Conservation (phyloP, 345 rosid genomes). For the Microcos paniculata region DNA sequence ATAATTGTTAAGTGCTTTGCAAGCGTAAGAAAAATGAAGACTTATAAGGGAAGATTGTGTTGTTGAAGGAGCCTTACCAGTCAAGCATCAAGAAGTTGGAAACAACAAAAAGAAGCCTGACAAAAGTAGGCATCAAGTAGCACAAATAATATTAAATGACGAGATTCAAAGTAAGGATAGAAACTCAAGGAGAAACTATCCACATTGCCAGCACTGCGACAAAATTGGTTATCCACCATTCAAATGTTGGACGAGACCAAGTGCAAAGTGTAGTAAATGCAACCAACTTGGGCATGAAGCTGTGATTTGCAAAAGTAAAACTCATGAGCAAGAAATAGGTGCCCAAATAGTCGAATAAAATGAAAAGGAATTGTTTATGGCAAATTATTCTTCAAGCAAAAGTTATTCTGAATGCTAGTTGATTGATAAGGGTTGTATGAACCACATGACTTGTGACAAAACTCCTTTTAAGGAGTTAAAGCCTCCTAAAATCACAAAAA, state of each 20-base stretch:
- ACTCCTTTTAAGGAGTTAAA: background rate
- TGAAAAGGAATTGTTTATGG: background rate
- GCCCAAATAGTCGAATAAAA: background rate
- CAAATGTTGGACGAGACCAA: slow-evolving; percentile 12
- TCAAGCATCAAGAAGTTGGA: background rate
- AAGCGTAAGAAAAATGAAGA: background rate
- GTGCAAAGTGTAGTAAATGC: background rate
- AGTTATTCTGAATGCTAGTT: background rate
- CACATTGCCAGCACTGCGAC: background rate
- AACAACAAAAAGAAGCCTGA: background rate
- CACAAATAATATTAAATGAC: background rate
- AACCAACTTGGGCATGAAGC: background rate
- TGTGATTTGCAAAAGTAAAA: slow-evolving; percentile 9
- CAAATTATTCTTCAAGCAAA: background rate
- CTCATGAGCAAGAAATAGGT: background rate
- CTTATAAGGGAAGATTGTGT: background rate
- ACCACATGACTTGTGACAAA: slow-evolving; percentile 3
- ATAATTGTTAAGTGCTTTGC: background rate
- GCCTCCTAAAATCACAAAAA: background rate
- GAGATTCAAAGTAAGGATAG: background rate
- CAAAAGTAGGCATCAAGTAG: background rate
- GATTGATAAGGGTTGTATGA: background rate
- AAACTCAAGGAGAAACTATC: background rate
- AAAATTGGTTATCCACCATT: background rate
- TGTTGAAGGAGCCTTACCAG: background rate